Base-by-base conservation (phyloP, 192 early-diverging fungal species). In the Coemansia sp. region DNA sequence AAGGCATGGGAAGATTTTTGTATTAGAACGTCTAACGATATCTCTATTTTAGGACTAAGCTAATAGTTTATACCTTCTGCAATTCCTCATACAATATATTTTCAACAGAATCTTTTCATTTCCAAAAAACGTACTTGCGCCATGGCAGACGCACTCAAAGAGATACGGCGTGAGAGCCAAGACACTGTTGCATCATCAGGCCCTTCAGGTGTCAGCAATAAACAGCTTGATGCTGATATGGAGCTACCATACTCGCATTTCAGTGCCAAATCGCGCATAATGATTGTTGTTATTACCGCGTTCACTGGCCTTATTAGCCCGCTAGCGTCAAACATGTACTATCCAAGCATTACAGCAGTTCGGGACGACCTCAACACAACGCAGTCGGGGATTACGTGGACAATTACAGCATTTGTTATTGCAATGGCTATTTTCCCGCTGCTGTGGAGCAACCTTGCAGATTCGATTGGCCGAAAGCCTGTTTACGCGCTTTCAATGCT, bases 341-440 rank as follows among this genome's bases (percentile, higher is more conserved):
- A 75, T 32, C 85, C 83, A 9, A 76, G 74, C 24, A 65, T 86
- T n/a, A 72, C 62, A 4, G 24, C 19, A 2, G 67, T 84, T 4
- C 68, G 65, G 8, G 69, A 68, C 24, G 83, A 86, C 51, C 69
- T 84, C 7, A 32, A 71, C 57, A 60, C 83, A 7, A 70, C 75
- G 2, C 63, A 70, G 35, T 62, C 59, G 21, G 60, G 51, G 9
- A 63, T 81, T 25, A 82, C 79, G 5, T 77, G 82, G 80, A 70
- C 80, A 1, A 60, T 86, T 7, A 75, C 80, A 0, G 62, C 73
- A 7, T 86, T 72, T 55, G 50, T 85, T 9, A 66, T 87, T 37
- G 74, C 69, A 2, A 75, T 80, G 66, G 85, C 76, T 0, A 51
- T 87, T 0, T 77, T 78, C n/a, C 85, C 85, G 11, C 66, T 87